A percentile compares a stretch with the other conserved stretches of the same genome.
Evolutionary conservation across 495 filamentous ascomycete genomes (phyloP).

Genomic region (Podospora conica): DNA sequence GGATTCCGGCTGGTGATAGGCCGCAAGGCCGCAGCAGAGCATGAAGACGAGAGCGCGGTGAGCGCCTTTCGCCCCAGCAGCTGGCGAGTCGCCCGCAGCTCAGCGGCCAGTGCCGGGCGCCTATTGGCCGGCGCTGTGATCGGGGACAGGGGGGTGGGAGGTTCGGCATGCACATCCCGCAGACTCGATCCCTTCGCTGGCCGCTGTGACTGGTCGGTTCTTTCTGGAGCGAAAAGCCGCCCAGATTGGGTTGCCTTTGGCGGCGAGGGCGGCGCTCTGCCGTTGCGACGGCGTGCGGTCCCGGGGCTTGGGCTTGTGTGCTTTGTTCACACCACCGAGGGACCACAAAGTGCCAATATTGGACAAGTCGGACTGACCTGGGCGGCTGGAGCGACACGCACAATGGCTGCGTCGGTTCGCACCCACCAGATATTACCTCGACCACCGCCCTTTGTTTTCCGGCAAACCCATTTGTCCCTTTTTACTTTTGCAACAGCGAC

Average conservation of each 20-base stretch:
- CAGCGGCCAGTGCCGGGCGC: slow-evolving; percentile 20
- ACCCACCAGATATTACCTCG: slow-evolving; percentile 25
- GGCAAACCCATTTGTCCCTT: not conserved
- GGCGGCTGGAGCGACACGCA: slow-evolving; percentile 27
- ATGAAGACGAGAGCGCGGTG: slow-evolving; percentile 2
- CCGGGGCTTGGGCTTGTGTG: slow-evolving; percentile 4
- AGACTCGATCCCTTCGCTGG: slow-evolving; percentile 14
- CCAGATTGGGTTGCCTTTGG: slow-evolving; percentile 19
- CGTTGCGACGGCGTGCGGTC: not conserved
- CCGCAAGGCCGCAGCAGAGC: slow-evolving; percentile 3
- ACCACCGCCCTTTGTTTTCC: slow-evolving; percentile 15
- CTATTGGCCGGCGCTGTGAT: slow-evolving; percentile 21
- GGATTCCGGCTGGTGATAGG: slow-evolving; percentile 8
- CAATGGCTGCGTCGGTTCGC: slow-evolving; percentile 17
- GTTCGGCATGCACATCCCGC: slow-evolving; percentile 25
- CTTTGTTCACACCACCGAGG: slow-evolving; percentile 7
- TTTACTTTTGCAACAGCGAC: slow-evolving; percentile 4
- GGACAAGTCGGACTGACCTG: slow-evolving; percentile 14
- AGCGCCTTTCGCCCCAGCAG: slow-evolving; percentile 19
- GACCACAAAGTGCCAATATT: slow-evolving; percentile 18
- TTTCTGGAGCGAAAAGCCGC: slow-evolving; percentile 19
- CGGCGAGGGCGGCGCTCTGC: slow-evolving; percentile 6
- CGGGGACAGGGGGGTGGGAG: slow-evolving; percentile 26
- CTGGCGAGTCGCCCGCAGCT: slow-evolving; percentile 26
- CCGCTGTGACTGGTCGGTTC: slow-evolving; percentile 21